A percentile compares a stretch with the other conserved stretches of the same genome.
Conservation (phyloP, 2,329 filamentous ascomycete genomes). For the Alternaria viburni region DNA sequence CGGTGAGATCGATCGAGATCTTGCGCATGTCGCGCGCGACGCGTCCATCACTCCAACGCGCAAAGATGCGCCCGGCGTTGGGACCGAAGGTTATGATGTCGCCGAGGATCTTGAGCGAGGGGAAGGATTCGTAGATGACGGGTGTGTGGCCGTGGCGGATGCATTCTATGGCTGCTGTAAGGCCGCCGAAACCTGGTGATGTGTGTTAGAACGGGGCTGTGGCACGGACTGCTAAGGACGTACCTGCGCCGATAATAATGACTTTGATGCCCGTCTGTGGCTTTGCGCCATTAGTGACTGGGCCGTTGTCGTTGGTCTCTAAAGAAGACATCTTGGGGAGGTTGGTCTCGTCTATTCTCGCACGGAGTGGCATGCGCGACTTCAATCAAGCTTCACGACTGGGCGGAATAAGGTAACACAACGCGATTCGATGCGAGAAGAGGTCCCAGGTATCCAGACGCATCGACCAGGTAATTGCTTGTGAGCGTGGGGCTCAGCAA, state of each 20-base stretch:
- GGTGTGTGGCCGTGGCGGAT: slow-evolving; percentile 66
- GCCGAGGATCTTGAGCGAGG: slow-evolving; percentile 63
- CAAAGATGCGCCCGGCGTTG: slow-evolving; percentile 67
- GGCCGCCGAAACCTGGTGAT: slow-evolving; percentile 63
- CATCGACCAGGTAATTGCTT: slow-evolving; percentile 8
- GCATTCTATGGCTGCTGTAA: slow-evolving; percentile 69
- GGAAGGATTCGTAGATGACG: slow-evolving; percentile 64
- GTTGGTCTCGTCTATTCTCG: slow-evolving; percentile 22
- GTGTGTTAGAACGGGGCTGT: neutral
- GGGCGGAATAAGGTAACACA: neutral
- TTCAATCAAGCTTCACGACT: neutral
- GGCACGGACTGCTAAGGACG: neutral
- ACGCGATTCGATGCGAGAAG: neutral
- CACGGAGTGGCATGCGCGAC: slow-evolving; percentile 27
- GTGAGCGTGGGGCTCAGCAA: slow-evolving; percentile 17
- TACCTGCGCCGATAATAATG: slow-evolving; percentile 57
- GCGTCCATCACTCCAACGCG: slow-evolving; percentile 62
- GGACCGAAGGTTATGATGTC: slow-evolving; percentile 69
- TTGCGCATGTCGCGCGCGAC: slow-evolving; percentile 57
- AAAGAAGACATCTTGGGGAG: slow-evolving; percentile 31
- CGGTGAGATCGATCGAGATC: slow-evolving; percentile 59
- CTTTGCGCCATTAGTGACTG: slow-evolving; percentile 12
- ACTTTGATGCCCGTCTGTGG: slow-evolving; percentile 59
- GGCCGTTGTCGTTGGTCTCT: slow-evolving; percentile 5
- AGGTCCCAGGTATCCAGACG: neutral